Conservation (phyloP, 768 basidiomycete species). For the Naganishia vaughanmartiniae region DNA sequence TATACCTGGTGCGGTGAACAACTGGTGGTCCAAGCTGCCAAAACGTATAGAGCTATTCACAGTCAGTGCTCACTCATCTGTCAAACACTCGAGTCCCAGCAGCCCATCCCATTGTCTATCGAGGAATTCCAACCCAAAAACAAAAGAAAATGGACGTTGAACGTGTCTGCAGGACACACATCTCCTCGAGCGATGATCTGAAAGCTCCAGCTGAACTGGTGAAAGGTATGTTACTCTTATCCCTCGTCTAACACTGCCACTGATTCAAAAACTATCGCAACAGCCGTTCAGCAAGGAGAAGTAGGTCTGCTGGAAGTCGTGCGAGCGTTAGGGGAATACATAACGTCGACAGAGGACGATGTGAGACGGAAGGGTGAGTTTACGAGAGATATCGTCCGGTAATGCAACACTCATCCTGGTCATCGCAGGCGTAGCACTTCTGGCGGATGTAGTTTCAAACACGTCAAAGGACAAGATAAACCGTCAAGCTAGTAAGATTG, state of each 20-base stretch:
- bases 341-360: conserved; percentile 79
- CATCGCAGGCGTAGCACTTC: conserved; percentile 73
- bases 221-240: conserved; percentile 36
- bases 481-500: conserved; percentile 70
- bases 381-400: background rate
- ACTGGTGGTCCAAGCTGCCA: too few species aligned
- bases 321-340: conserved; percentile 78
- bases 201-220: conserved; percentile 46
- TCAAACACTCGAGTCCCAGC: too few species aligned
- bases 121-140: background rate
- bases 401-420: background rate
- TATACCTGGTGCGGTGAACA: too few species aligned
- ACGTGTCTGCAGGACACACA: conserved; percentile 47
- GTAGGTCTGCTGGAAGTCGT: conserved; percentile 72
- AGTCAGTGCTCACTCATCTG: too few species aligned
- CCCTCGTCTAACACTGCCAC: background rate
- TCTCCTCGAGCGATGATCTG: conserved; percentile 43
- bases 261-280: background rate
- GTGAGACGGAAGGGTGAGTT: conserved; percentile 72
- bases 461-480: conserved; percentile 67
- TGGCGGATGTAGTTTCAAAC: conserved; percentile 67
- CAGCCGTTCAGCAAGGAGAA: conserved; percentile 57
- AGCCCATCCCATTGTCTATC: background rate
- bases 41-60: too few species aligned
- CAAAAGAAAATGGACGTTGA: conserved; percentile 43